Evolutionary conservation across 2,329 filamentous ascomycete species (phyloP), one percentile per base, ranked within the genome.

Genomic region (Ceratocystis smalleyi): DNA sequence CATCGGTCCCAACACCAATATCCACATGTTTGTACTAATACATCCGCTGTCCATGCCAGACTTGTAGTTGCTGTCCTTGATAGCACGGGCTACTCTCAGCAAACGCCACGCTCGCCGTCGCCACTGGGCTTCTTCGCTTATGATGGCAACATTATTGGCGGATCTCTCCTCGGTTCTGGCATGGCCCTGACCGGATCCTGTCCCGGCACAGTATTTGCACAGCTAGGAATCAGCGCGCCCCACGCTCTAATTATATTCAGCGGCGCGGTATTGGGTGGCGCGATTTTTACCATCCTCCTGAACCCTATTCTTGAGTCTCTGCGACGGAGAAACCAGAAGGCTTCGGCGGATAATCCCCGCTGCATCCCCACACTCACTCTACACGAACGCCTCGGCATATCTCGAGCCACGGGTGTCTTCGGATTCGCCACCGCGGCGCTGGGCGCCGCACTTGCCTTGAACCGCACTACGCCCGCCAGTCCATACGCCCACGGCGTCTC

Each of bases 181-280:
- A 86, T 88, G 84, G 78, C 82, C 5, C 73, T 87, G 17, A 80
- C 83, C 0, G 84, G 83, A 7, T 80, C 84, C 0, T 87, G 85
- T 66, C 83, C 85, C 0, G 85, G 85, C 0, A 86, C 83, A 0
- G 77, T 86, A 5, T 77, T 86, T 60, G 79, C 81, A 0, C 85
- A 88, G 72, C 69, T 83, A 10, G 83, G 78, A 1, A 74, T 78
- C 12, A 79, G 81, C 1, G 74, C 84, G 2, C 73, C 70, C 1
- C 78, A 80, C 0, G 82, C 82, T 0, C 70, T 77, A 47, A 79
- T 77, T 63, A 79, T 80, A 0, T 72, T 86, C 1, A 72, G 73
- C 0, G 85, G 85, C 5, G 80, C 78, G 27, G 67, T 82, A 0
- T 66, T 80, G 1, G 85, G 81, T 2, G 85, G 83, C 2, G 73